Evolutionary conservation across 805 yeast species (phyloP), one percentile per base, ranked within the genome.

Genomic region (Yamadazyma akitaensis): DNA sequence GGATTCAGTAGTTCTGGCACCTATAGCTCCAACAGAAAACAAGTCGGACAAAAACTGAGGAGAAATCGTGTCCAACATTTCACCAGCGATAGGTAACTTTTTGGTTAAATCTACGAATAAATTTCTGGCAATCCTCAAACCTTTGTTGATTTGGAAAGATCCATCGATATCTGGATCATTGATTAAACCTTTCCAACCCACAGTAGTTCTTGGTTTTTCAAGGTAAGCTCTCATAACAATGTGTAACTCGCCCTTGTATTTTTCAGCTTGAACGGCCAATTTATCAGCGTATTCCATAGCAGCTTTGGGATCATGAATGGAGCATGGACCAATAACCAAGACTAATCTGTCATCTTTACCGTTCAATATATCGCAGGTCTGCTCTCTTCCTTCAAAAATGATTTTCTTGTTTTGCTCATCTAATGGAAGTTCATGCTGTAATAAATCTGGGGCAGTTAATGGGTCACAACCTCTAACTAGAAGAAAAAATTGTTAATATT

Each of bases 1-100:
- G 37, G 97, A 92, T 73, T 92, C 99, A 40, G 99, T 92, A 49
- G 99, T 92, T 76, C 99, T 85, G 47, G 99, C 99, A 63, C 99
- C 99, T 70, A 92, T 91, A 50, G 99, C 99, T 61, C 99, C 99
- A 56, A 92, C 82, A 30, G 96, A 85, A 55, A 92, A 77, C 58
- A 91, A 77, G 67, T 94, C 99, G 21, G 92, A 84, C 56, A 92
- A 78, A 78, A 79, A 92, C 77, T 92, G 99, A 16, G 99, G 99
- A 30, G 96, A 88, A 53, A 92, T 92, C 51, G 98, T 94, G 68
- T 92, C 99, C 68, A 92, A 81, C 99, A 92, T 94, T 72, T 92
- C 99, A 37, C 94, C 85, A 44, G 96, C 99, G 60, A 92, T 92
- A 46, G 99, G 98, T 48, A 92, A 66, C 49, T 90, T 92, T 37